phyloP scores from a whole-genome alignment of 1,284 basidiomycete genomes.

The Coniferiporia sulphurascens region DNA sequence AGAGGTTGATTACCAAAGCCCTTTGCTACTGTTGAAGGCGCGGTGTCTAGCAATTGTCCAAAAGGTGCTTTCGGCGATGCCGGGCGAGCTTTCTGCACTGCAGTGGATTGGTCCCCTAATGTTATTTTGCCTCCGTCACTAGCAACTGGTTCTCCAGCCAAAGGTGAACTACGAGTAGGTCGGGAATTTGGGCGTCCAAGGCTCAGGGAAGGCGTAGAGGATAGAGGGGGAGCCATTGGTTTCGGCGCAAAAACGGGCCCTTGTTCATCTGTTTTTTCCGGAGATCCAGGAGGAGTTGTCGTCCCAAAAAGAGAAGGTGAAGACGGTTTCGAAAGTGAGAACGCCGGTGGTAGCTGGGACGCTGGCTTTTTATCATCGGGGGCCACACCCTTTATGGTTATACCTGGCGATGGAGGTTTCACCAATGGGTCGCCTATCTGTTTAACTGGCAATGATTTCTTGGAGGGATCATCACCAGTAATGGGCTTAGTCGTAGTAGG shows the following conservation, averaged over 20 bases:
- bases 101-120: background rate
- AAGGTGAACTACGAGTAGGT: conserved; percentile 57
- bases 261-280: conserved; percentile 34
- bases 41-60: conserved; percentile 20
- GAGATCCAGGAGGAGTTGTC: conserved; percentile 55
- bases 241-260: conserved; percentile 28
- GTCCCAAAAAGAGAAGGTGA: conserved; percentile 28
- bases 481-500: no score
- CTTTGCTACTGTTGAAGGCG: background rate
- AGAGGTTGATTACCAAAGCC: background rate
- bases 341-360: conserved; percentile 17
- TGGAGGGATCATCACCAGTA: no score
- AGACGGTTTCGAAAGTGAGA: conserved; percentile 1
- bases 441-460: background rate
- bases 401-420: background rate
- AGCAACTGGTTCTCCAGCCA: conserved; percentile 46
- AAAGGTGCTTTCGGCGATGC: conserved; percentile 35
- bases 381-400: background rate
- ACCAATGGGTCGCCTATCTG: background rate
- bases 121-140: conserved; percentile 32
- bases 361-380: background rate
- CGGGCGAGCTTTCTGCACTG: conserved; percentile 26
- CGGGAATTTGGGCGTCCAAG: conserved; percentile 50
- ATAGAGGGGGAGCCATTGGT: conserved; percentile 24
- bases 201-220: conserved; percentile 35